These are phyloP conservation scores for Penicillium occitanis DNA, from an alignment of 2,329 filamentous ascomycete species.

Conservation along the genomic window DNA sequence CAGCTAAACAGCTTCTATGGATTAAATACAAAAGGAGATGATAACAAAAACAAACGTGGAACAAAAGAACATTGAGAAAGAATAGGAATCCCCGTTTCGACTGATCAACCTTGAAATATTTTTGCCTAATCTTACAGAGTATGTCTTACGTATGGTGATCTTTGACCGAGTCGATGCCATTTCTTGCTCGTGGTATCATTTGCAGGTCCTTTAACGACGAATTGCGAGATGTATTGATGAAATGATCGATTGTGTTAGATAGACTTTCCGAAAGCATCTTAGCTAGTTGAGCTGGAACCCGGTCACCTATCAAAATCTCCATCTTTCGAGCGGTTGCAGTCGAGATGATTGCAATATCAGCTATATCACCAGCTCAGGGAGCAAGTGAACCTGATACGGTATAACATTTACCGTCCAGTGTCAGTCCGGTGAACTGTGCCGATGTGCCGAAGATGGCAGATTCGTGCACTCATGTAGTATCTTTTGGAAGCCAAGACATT, in stretches of 20 bases:
- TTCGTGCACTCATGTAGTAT: too few relatives aligned
- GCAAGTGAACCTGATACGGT: neutral
- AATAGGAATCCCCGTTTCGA: neutral
- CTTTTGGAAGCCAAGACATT: too few relatives aligned
- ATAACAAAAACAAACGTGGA: neutral
- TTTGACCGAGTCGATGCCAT: neutral
- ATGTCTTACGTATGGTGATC: neutral
- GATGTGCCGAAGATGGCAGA: too few relatives aligned
- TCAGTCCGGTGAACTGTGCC: too few relatives aligned
- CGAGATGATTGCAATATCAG: neutral
- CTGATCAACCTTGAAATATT: neutral
- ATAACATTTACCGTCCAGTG: neutral
- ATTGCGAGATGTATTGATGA: neutral
- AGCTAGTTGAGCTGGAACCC: too few relatives aligned
- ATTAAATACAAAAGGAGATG: neutral
- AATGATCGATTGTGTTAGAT: neutral
- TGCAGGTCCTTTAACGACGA: neutral
- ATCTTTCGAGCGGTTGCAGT: neutral
- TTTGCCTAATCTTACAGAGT: neutral
- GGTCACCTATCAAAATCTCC: neutral
- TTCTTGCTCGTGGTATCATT: neutral
- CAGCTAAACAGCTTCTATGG: neutral
- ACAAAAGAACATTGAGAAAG: neutral
- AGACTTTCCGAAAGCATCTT: neutral
- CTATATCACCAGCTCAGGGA: neutral